Evolutionary conservation across 2,329 filamentous ascomycete genomes (phyloP).

Genomic region (Ceratocystis cubensis): DNA sequence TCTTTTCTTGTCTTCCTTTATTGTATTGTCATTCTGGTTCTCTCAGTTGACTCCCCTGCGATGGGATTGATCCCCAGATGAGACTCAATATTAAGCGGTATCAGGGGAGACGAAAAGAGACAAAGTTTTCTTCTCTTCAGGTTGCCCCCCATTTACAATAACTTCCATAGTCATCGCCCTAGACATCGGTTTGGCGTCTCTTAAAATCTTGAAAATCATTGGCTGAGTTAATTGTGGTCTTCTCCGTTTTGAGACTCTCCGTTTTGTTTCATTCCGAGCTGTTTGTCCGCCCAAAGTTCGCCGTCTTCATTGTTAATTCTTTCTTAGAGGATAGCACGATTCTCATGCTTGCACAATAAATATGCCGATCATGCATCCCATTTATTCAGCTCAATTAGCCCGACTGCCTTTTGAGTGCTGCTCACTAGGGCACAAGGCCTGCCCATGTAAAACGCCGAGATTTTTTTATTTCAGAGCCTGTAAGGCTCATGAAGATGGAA

Average conservation of each 20-base stretch:
- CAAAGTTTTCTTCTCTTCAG: neutral
- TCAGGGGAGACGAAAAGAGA: neutral
- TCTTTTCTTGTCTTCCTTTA: neutral
- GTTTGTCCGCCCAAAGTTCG: neutral
- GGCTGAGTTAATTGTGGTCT: neutral
- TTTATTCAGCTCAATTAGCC: conserved; percentile 1
- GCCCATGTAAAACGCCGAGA: neutral
- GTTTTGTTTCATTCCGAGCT: neutral
- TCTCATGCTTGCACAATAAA: conserved; percentile 1
- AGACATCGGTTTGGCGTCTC: neutral
- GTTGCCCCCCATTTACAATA: neutral
- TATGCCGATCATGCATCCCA: conserved; percentile 9
- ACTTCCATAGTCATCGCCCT: neutral
- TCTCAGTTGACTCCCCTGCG: neutral
- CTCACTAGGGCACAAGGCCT: neutral
- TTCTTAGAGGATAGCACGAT: neutral
- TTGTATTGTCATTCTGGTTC: neutral
- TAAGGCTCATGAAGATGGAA: neutral
- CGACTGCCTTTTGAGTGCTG: neutral
- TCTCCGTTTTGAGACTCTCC: neutral
- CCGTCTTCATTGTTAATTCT: neutral
- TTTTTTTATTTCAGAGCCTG: neutral
- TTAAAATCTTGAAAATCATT: neutral
- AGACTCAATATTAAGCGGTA: neutral
- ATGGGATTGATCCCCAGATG: neutral